These are phyloP conservation scores for Acmispon strigosus DNA, from an alignment of 306 rosid species.

Conservation along the genomic window DNA sequence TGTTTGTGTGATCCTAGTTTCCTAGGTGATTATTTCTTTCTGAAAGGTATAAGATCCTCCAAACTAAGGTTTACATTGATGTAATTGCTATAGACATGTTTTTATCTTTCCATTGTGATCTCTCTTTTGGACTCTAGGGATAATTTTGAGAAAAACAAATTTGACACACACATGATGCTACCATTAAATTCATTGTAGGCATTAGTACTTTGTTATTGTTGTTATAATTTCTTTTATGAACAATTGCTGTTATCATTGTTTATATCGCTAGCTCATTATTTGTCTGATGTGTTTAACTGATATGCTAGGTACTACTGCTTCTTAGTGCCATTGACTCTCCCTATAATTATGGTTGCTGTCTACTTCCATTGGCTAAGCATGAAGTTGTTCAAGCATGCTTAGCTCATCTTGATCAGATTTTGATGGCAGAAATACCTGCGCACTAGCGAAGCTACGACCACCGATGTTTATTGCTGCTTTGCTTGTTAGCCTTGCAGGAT, in stretches of 20 bases:
- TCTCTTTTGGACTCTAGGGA: background rate
- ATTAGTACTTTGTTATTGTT: background rate
- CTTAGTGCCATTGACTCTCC: constrained; percentile 81
- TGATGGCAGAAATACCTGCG: background rate
- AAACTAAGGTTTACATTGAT: background rate
- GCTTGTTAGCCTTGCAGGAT: background rate
- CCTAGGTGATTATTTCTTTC: background rate
- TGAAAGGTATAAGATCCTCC: background rate
- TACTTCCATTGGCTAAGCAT: constrained; percentile 89
- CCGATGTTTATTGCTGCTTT: background rate
- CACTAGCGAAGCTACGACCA: background rate
- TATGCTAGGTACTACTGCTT: constrained; percentile 68
- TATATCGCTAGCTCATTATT: background rate
- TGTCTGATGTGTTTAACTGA: constrained; percentile 1
- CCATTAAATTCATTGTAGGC: background rate
- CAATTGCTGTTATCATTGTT: background rate
- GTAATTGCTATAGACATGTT: background rate
- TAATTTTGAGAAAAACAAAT: background rate
- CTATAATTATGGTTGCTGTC: constrained; percentile 62
- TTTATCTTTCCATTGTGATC: background rate
- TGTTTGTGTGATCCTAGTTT: background rate
- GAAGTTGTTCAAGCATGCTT: constrained; percentile 91
- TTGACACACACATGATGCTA: background rate
- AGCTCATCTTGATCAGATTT: constrained; percentile 9
- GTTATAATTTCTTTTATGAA: background rate